Base-by-base conservation (phyloP, 129 eudicot genomes). In the Smallanthus sonchifolius region DNA sequence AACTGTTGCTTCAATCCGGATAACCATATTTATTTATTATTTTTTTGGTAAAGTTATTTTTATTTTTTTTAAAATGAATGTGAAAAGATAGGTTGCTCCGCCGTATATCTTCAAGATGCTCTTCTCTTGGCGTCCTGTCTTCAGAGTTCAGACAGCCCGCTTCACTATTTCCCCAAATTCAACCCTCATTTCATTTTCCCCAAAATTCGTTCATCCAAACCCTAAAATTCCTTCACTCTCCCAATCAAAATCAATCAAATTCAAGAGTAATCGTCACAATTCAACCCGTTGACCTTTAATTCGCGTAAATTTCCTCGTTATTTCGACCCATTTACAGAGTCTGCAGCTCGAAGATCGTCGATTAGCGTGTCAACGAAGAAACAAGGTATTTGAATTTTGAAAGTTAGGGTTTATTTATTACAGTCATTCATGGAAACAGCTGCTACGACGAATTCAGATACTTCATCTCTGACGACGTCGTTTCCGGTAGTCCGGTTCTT, bases 401-500 rank as follows among this genome's bases (percentile, higher is more conserved):
- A 37, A 64, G 17, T 70, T 78, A 60, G 70, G 76, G 71, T 24
- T 61, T 69, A 15, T 42, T 5, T 24, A 13, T 44, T 13, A 67
- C 13, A 28, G 47, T 7, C 7, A 70, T 62, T 62, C 37, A 78
- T 78, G 77, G 77, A 78, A 72, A 78, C 73, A 61, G 47, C 13
- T 76, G 43, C 45, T 36, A 38, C 77, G 1, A 14, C 73, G 59
- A 78, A 49, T 78, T 71, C 82, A n/a, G 70, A 70, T 78, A 38
- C 60, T 13, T 65, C 78, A 54, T 75, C 79, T 48, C n/a, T 42
- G 9, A 17, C 78, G 57, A 3, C 78, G 30, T 43, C 74, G 52
- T 79, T 79, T 79, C 78, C 78, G 6, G 48, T 79, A 72, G 42
- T 87, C 20, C 80, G 90, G 20, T 87, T 85, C 69, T 45, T 90